phyloP scores from a whole-genome alignment of 2,329 filamentous ascomycete species.

The Phialophora chinensis region DNA sequence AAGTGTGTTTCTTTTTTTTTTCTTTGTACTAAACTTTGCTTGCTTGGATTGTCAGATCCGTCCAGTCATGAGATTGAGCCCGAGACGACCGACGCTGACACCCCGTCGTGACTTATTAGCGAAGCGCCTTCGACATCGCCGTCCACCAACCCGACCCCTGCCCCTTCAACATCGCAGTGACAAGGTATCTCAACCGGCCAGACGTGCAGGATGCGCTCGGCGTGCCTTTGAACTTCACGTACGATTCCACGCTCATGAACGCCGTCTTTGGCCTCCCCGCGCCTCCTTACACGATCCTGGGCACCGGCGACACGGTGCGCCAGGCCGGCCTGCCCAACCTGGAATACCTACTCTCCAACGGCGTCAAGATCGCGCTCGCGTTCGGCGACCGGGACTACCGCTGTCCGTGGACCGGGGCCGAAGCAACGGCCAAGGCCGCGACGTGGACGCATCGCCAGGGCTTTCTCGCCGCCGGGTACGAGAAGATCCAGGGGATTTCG shows the following conservation, averaged over 20 bases:
- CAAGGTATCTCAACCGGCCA: slow-evolving; percentile 62
- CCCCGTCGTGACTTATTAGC: slow-evolving; percentile 42
- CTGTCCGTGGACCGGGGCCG: slow-evolving; percentile 65
- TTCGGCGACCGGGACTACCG: slow-evolving; percentile 62
- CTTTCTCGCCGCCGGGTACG: slow-evolving; percentile 60
- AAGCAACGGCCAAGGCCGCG: slow-evolving; percentile 57
- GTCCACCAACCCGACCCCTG: slow-evolving; percentile 59
- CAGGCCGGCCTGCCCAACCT: slow-evolving; percentile 45
- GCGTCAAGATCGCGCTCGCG: slow-evolving; percentile 57
- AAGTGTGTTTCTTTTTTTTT: neutral
- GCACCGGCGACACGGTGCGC: slow-evolving; percentile 43
- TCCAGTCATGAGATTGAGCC: too few species aligned
- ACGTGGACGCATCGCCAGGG: slow-evolving; percentile 51
- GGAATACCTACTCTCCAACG: slow-evolving; percentile 56
- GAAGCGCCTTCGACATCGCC: slow-evolving; percentile 64
- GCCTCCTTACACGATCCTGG: slow-evolving; percentile 34
- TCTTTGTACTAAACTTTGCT: too few species aligned
- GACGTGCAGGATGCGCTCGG: slow-evolving; percentile 65
- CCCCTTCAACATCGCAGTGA: slow-evolving; percentile 56
- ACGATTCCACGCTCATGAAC: slow-evolving; percentile 54
- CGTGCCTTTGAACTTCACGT: slow-evolving; percentile 65
- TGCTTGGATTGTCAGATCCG: too few species aligned
- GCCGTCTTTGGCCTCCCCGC: slow-evolving; percentile 46
- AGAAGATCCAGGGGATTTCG: slow-evolving; percentile 46
- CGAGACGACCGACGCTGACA: too few species aligned